Conservation (phyloP, 2,329 filamentous ascomycete genomes). For the Microcyclospora tardicrescens region DNA sequence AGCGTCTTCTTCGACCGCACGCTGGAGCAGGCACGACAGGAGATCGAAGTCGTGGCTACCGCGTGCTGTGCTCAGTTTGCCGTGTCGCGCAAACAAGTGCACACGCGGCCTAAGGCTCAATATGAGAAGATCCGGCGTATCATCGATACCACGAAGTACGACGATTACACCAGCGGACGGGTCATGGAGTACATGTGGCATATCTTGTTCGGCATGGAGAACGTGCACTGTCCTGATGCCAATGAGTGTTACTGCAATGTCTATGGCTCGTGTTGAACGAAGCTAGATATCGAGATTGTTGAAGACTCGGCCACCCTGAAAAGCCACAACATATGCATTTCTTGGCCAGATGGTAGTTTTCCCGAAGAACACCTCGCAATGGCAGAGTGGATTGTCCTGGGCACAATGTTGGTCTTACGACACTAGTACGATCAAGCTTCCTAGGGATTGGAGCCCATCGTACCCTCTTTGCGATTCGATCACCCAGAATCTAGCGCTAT, state of each 20-base stretch:
- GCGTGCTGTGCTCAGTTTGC: slow-evolving; percentile 23
- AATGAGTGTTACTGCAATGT: slow-evolving; percentile 17
- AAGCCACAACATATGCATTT: too few relatives aligned
- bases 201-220: slow-evolving; percentile 29
- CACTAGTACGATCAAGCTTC: too few relatives aligned
- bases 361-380: too few relatives aligned
- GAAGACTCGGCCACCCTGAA: neutral
- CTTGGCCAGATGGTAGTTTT: too few relatives aligned
- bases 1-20: slow-evolving; percentile 12
- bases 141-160: slow-evolving; percentile 34
- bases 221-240: slow-evolving; percentile 17
- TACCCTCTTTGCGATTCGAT: too few relatives aligned
- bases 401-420: too few relatives aligned
- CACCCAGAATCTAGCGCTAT: too few relatives aligned
- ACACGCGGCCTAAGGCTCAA: slow-evolving; percentile 15
- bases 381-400: too few relatives aligned
- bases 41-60: slow-evolving; percentile 10
- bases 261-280: slow-evolving; percentile 15
- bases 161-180: slow-evolving; percentile 38
- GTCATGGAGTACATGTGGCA: slow-evolving; percentile 50
- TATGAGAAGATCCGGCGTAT: slow-evolving; percentile 32
- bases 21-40: slow-evolving; percentile 4
- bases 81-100: slow-evolving; percentile 19
- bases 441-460: too few relatives aligned
- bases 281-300: neutral